Evolutionary conservation across 192 early-diverging fungal genomes (phyloP).

Genomic region (Coemansia reversa): DNA sequence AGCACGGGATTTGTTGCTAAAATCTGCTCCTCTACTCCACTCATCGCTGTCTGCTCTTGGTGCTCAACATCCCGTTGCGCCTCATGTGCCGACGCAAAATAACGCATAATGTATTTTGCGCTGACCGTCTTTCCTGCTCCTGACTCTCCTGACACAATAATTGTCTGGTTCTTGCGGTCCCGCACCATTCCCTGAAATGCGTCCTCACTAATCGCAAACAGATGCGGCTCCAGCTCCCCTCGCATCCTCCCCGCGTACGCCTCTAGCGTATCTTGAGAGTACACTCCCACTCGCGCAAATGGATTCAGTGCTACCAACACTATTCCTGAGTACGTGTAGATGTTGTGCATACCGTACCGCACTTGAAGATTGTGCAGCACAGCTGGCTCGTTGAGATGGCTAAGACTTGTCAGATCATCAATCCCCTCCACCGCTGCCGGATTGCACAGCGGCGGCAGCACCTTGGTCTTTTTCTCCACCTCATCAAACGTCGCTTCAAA

Average conservation of each 20-base stretch:
- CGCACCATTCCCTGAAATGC: constrained; percentile 95
- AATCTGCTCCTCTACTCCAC: constrained; percentile 74
- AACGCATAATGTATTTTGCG: constrained; percentile 97
- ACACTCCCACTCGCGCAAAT: constrained; percentile 81
- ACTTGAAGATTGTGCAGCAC: constrained; percentile 91
- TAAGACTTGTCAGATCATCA: constrained; percentile 93
- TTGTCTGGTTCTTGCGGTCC: constrained; percentile 92
- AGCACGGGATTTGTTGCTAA: constrained; percentile 97
- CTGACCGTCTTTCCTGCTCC: constrained; percentile 97
- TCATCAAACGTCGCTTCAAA: constrained; percentile 72
- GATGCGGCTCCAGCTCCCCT: constrained; percentile 94
- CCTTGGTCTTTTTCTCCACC: constrained; percentile 64
- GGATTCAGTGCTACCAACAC: constrained; percentile 98
- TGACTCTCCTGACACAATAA: constrained; percentile 96
- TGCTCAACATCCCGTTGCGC: constrained; percentile 3
- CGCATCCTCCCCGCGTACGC: constrained; percentile 91
- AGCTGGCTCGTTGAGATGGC: constrained; percentile 92
- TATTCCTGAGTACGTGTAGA: constrained; percentile 99
- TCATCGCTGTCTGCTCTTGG: constrained; percentile 17
- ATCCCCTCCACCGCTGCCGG: constrained; percentile 85
- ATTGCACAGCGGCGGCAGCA: constrained; percentile 90
- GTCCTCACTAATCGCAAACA: constrained; percentile 99
- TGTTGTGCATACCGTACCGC: constrained; percentile 88
- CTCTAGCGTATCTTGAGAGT: constrained; percentile 90
- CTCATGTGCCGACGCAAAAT: constrained; percentile 84